Evolutionary conservation across 305 asterid genomes (phyloP), one percentile per base, ranked within the genome.

Genomic region (Plantago coronopus): DNA sequence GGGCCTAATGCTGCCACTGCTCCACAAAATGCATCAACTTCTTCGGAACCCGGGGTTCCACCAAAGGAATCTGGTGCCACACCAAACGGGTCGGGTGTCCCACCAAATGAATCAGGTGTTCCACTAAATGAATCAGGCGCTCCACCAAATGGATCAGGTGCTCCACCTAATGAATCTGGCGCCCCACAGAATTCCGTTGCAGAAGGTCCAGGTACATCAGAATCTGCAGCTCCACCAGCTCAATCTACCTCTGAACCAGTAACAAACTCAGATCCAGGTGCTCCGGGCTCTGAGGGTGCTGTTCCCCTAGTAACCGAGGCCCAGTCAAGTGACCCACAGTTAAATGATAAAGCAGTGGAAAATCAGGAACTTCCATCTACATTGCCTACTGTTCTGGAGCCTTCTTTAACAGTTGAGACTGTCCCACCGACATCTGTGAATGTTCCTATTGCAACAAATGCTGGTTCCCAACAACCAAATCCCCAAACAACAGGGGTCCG

Each of bases 1-100:
- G 97, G 88, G 25, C 27, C 62, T 18, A 53, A 53, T 14, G 49
- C 91, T 17, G 61, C 72, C 10, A 38, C 83, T 44, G 21, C 80
- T 23, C 57, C 84, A 18, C 77, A 74, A 72, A 72, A 15, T 57
- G 65, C 67, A 65, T 27, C 80, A 11, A 47, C 74, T 61, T 46
- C 83, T 48, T 57, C 72, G 17, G 81, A 74, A 25, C 7, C 37
- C 0, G 37, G 8, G 47, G 77, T 57, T 63, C 72, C 72, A 19
- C 60, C 74, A 15, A 44, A 77, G 6, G 79, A 76, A 58, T 22
- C 84, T 7, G 78, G 74, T 25, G 74, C 67, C 58, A 70, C 74
- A 23, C 69, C 59, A 54, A 47, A 66, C 59, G 42, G n/a, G n/a
- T 29, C 37, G 0, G 37, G 8, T 50, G 77, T 57, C 61, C 72